These are phyloP conservation scores for Pichia sp. DNA, from an alignment of 1,139 yeast species.

Conservation along the genomic window DNA sequence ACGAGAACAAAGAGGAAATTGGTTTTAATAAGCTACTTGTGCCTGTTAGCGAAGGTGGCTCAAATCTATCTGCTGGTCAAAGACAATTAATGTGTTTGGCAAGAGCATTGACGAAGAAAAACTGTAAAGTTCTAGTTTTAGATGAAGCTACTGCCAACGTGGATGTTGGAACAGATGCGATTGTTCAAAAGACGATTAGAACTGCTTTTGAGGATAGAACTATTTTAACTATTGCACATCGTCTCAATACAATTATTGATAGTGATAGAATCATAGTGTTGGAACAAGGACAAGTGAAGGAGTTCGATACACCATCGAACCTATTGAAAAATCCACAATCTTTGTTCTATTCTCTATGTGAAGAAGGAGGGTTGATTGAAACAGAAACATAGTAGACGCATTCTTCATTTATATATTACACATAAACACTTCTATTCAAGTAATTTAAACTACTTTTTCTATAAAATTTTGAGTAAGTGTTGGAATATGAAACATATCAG, in stretches of 20 bases:
- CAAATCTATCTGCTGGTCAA: slow-evolving; percentile 85
- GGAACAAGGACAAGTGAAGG: slow-evolving; percentile 79
- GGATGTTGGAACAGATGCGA: slow-evolving; percentile 88
- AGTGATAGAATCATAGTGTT: slow-evolving; percentile 83
- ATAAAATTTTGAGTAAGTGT: neutral
- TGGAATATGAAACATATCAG: neutral
- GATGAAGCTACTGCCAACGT: slow-evolving; percentile 99
- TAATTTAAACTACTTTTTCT: neutral
- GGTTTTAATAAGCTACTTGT: slow-evolving; percentile 42
- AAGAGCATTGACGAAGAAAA: slow-evolving; percentile 73
- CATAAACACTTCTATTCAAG: neutral
- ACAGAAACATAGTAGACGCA: neutral
- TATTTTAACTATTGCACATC: slow-evolving; percentile 89
- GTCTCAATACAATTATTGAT: slow-evolving; percentile 88
- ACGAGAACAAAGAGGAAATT: slow-evolving; percentile 22
- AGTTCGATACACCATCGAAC: slow-evolving; percentile 72
- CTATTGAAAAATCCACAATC: slow-evolving; percentile 63
- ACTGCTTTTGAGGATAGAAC: slow-evolving; percentile 81
- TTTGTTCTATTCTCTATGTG: slow-evolving; percentile 68
- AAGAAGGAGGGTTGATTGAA: slow-evolving; percentile 48
- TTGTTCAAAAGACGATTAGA: slow-evolving; percentile 83
- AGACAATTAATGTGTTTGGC: slow-evolving; percentile 89
- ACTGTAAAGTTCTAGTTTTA: slow-evolving; percentile 61
- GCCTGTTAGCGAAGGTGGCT: slow-evolving; percentile 70
- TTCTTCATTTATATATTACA: neutral